Percentiles rank a stretch among this genome's conserved stretches.
These are phyloP conservation scores for Apocynum venetum DNA, from an alignment of 257 asterid species.

Conservation along the genomic window DNA sequence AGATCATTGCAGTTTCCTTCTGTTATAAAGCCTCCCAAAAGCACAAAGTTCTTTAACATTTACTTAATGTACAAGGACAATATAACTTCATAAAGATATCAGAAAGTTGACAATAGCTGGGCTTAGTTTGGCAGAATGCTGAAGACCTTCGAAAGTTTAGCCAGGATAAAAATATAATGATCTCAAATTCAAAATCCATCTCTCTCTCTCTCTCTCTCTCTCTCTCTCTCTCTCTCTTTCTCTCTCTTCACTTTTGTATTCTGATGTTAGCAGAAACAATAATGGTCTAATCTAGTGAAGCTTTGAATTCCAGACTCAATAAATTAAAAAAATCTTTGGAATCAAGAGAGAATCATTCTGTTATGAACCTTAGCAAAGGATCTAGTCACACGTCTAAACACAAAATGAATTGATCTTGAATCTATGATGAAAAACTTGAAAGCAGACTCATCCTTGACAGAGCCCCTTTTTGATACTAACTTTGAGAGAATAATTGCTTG, in stretches of 20 bases:
- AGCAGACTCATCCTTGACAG: too few species aligned
- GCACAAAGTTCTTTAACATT: background rate
- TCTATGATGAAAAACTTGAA: too few species aligned
- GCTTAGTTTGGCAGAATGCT: background rate
- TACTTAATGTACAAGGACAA: background rate
- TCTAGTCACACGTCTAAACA: too few species aligned
- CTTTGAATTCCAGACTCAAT: background rate
- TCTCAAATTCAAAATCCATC: background rate
- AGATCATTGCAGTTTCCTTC: background rate
- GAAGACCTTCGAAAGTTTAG: background rate
- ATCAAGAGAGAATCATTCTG: background rate
- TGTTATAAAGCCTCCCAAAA: background rate
- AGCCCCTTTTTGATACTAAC: too few species aligned
- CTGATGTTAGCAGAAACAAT: too few species aligned
- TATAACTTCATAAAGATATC: background rate
- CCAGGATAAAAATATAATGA: background rate
- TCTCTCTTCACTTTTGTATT: background rate
- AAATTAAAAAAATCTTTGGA: background rate
- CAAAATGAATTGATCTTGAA: too few species aligned
- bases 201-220: background rate
- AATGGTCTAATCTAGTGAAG: background rate
- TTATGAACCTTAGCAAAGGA: too few species aligned
- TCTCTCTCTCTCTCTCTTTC: background rate
- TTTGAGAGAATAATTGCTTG: too few species aligned
- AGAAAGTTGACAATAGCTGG: background rate